phyloP scores from a whole-genome alignment of 1,284 basidiomycete species.

The Vanrija humicola region DNA sequence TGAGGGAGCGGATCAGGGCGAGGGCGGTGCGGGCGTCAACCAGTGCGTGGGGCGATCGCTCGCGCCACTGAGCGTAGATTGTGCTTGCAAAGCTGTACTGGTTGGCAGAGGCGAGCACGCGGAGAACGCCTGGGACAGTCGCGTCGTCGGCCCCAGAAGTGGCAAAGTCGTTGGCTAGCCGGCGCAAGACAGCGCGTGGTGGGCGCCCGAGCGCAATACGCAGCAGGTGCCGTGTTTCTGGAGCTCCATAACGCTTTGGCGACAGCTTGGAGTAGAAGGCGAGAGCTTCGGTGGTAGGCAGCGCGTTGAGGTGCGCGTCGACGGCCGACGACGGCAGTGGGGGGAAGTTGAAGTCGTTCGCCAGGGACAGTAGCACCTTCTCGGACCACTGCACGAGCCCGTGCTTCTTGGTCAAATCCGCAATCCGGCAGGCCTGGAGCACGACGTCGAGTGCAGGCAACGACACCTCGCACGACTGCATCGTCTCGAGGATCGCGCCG shows the following conservation, averaged over 20 bases:
- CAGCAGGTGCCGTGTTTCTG: slow-evolving; percentile 3
- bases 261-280: slow-evolving; percentile 12
- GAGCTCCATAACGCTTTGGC: background rate
- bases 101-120: slow-evolving; percentile 9
- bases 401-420: background rate
- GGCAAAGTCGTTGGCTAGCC: slow-evolving; percentile 8
- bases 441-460: slow-evolving; percentile 9
- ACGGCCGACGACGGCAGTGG: background rate
- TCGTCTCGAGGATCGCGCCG: slow-evolving; percentile 15
- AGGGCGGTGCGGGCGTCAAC: slow-evolving; percentile 9
- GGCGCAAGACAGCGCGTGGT: background rate
- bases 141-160: background rate
- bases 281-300: slow-evolving; percentile 3
- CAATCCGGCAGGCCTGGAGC: slow-evolving; percentile 5
- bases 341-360: slow-evolving; percentile 13
- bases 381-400: slow-evolving; percentile 3
- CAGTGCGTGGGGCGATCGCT: background rate
- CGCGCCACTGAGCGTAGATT: background rate
- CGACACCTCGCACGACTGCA: slow-evolving; percentile 3
- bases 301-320: slow-evolving; percentile 5
- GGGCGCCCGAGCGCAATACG: slow-evolving; percentile 10
- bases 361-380: slow-evolving; percentile 6
- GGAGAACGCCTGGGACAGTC: slow-evolving; percentile 9
- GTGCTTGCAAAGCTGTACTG: slow-evolving; percentile 1
- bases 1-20: slow-evolving; percentile 8